Evolutionary conservation across 371 early-diverging fungal species (phyloP), one percentile per base, ranked within the genome.

Genomic region (Mortierella sp.): DNA sequence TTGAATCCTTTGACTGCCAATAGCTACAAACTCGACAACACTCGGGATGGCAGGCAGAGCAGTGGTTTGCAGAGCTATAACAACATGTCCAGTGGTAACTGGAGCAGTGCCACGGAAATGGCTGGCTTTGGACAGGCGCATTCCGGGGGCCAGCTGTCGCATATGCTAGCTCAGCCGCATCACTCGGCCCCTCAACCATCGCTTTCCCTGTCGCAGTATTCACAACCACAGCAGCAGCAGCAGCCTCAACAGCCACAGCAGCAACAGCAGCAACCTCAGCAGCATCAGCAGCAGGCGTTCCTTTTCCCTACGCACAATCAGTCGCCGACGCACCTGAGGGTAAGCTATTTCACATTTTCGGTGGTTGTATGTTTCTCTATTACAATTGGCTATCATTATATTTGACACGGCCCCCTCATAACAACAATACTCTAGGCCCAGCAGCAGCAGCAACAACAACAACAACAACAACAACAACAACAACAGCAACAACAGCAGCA

Each of bases 401-500:
- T n/a, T n/a, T n/a, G n/a, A n/a, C n/a, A n/a, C n/a, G n/a, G 14
- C 37, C 37, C 37, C 37, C 37, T 7, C 19, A 15, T 43, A 9
- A 21, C 1, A n/a, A n/a, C 6, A n/a, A 5, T 44, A 4, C 15
- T 34, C 21, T 60, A 55, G 46, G 52, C 41, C 19, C 69, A 60
- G 15, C 69, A 60, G 28, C 34, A 50, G 28, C 70, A 60, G 39
- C 70, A 34, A 4, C 37, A 34, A 41, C 69, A 50, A 15, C 61
- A 60, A n/a, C 31, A 26, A 12, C 56, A 39, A 27, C 59, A 48
- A 27, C 49, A 24, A 11, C 56, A 53, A 17, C 39, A 8, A 3
- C 67, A 60, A 26, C 71, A 70, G 24, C 73, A 72, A 34, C 65
- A 64, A n/a, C n/a, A n/a, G n/a, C n/a, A n/a, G n/a, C 56, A 53